Evolutionary conservation across 2,329 filamentous ascomycete species (phyloP), one percentile per base, ranked within the genome.

Genomic region (Drechmeria coniospora): DNA sequence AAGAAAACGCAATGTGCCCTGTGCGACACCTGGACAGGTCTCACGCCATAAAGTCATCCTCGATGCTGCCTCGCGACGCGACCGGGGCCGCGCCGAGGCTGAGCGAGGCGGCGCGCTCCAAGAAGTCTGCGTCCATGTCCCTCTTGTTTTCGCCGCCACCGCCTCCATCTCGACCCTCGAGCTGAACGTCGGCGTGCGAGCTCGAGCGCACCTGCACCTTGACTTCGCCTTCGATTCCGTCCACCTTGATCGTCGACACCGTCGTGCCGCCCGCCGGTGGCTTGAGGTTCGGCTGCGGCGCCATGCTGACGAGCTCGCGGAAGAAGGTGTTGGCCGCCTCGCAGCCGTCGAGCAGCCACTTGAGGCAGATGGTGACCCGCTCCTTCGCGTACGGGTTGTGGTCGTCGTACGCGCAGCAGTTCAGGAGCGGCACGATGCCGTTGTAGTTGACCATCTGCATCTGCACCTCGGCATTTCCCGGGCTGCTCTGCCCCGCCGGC

Each of bases 381-480:
- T 95, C 87, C 43, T 87, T 82, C 36, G 92, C 86, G 47, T 87
- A 94, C 1, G 84, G 83, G 45, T 94, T 94, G 54, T 92, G 74
- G 40, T 87, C 83, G 46, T 95, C 87, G 47, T 90, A 90, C 18
- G 75, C 70, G 42, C 84, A 94, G 53, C 84, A 93, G 44, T 84
- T 84, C 11, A 94, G 68, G 13, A 95, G 66, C 0, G 81, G 76
- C 39, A 92, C 80, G 23, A 95, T 79, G 23, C 87, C 87, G 37
- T 83, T 80, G 42, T 87, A 72, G 26, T 74, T 68, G 24, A 92
- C 71, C 36, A 95, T 81, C 49, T 94, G 87, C 41, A 79, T 73
- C 52, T 95, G 87, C 0, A 94, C 86, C 7, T 73, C 68, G 1
- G 77, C 68, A 40, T 77, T 76, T 11, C 72, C 72, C 1, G 72